These are phyloP conservation scores for Typha latifolia DNA, from an alignment of 176 grass and related monocot species.

Conservation along the genomic window DNA sequence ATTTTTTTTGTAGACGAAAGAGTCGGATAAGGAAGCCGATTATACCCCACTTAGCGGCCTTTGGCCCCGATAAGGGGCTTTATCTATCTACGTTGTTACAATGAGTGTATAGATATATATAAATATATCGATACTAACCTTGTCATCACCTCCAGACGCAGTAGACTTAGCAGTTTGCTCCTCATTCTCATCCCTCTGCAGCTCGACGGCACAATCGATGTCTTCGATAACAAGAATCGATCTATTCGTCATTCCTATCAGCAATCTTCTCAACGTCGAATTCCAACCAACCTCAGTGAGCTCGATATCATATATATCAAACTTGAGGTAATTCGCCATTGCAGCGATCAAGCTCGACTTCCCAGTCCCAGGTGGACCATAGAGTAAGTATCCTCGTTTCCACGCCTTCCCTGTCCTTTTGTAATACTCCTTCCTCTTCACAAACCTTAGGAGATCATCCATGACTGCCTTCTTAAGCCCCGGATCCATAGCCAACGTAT, in stretches of 20 bases:
- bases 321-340: conserved; percentile 77
- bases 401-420: conserved; percentile 74
- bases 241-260: conserved; percentile 41
- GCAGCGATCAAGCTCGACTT: conserved; percentile 94
- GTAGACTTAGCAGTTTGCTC: conserved; percentile 21
- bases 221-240: conserved; percentile 90
- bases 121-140: conserved; percentile 15
- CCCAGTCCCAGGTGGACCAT: conserved; percentile 81
- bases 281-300: conserved; percentile 54
- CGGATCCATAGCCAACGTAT: conserved; percentile 60
- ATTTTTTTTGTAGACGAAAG: too few species aligned
- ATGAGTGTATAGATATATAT: not conserved
- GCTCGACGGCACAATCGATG: conserved; percentile 53
- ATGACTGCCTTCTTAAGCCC: conserved; percentile 47
- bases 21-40: too few species aligned
- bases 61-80: too few species aligned
- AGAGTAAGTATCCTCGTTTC: conserved; percentile 81
- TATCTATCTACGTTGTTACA: not conserved
- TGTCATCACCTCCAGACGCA: conserved; percentile 14
- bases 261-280: conserved; percentile 42
- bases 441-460: conserved; percentile 54
- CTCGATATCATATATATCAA: conserved; percentile 80
- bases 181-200: conserved; percentile 37
- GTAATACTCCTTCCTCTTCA: conserved; percentile 81
- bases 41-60: too few species aligned